Conservation (phyloP, 495 filamentous ascomycete genomes). For the Friedmanniomyces simplex region DNA sequence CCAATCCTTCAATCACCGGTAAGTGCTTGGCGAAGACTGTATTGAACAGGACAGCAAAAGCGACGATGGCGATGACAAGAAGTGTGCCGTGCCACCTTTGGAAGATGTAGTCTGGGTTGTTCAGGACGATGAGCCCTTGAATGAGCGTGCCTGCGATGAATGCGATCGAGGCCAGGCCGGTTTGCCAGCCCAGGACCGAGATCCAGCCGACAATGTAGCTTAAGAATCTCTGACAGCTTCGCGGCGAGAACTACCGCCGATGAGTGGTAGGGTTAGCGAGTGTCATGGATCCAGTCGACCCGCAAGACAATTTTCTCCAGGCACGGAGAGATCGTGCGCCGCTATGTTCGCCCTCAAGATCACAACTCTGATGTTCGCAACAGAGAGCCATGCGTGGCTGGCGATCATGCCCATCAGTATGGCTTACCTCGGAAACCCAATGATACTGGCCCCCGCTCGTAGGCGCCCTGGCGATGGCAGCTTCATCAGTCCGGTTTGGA, state of each 20-base stretch:
- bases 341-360: no score
- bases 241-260: not conserved
- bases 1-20: conserved; percentile 21
- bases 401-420: no score
- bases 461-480: conserved; percentile 2
- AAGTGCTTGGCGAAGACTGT: conserved; percentile 32
- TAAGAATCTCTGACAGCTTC: conserved; percentile 2
- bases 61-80: conserved; percentile 34
- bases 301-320: no score
- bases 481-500: no score
- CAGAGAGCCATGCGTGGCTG: no score
- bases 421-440: conserved; percentile 10
- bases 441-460: conserved; percentile 16
- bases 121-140: conserved; percentile 34
- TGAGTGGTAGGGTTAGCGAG: not conserved
- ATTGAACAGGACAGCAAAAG: conserved; percentile 37
- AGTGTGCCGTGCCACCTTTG: conserved; percentile 37
- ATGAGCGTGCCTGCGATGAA: conserved; percentile 36
- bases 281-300: not conserved
- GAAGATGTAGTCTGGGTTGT: conserved; percentile 30
- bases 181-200: conserved; percentile 39
- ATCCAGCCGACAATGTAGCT: conserved; percentile 30
- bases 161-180: conserved; percentile 7
- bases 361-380: no score
- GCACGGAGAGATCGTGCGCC: no score